Base-by-base conservation (phyloP, 345 rosid species). In the Pugionium dolabratum region DNA sequence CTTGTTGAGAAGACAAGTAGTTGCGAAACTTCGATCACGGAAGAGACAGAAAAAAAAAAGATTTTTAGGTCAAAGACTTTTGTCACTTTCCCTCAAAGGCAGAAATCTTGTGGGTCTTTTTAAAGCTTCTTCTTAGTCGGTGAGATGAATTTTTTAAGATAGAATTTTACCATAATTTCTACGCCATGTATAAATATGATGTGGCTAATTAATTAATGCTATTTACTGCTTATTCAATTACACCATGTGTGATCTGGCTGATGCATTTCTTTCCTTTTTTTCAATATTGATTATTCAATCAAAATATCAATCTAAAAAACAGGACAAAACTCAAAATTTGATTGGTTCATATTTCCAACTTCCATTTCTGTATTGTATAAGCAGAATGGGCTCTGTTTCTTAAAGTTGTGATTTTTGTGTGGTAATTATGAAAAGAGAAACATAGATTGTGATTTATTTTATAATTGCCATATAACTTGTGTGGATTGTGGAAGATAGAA, bases 61-160 rank as follows among this genome's bases (percentile, higher is more conserved):
- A 11, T 2, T 32, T 54, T 9, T 47, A 54, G 64, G 74, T 61
- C 67, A 61, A 70, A 54, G 56, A 70, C 62, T 54, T 70, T 70
- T 54, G 70, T 63, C 75, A 71, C 70, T 62, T 71, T 63, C 44
- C 64, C 11, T 71, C 52, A n/a, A 71, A 35, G 51, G 58, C 75
- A 71, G 64, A 47, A 39, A 26, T 64, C 70, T 63, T 71, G 75
- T 63, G 70, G 49, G 56, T 70, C 75, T 71, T 35, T 57, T 63
- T 63, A 55, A 71, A 71, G 64, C 51, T 71, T 63, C 64, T 10
- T 31, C 45, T n/a, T 55, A 58, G 75, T 71, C 70, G 75, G 75
- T 71, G 75, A 55, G 70, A 63, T 71, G 35, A 57, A 43, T 6
- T 27, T 6, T 27, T 57, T 18, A 34, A 59, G 50, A 28, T 40